Evolutionary conservation across 352 stramenopile genomes (phyloP).

Genomic region (Pythium scleroteichum): DNA sequence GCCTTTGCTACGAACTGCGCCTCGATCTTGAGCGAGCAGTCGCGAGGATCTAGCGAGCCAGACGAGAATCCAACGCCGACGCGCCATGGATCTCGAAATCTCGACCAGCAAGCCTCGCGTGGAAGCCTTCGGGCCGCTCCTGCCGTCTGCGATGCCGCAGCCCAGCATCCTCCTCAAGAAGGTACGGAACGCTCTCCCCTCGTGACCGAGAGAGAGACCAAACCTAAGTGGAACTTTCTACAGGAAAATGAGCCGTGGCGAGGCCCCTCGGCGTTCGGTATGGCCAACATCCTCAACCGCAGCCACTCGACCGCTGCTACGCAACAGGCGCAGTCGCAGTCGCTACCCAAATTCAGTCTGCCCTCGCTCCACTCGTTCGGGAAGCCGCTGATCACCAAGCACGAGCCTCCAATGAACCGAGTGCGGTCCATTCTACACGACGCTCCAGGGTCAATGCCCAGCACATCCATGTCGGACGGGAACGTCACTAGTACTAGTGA

Average conservation of each 20-base stretch:
- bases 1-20: not conserved
- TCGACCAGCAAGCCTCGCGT: constrained; percentile 24
- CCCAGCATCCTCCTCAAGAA: constrained; percentile 26
- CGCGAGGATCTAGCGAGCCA: constrained; percentile 28
- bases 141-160: constrained; percentile 14
- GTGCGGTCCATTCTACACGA: constrained; percentile 45
- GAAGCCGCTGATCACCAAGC: constrained; percentile 62
- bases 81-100: constrained; percentile 34
- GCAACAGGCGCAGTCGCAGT: constrained; percentile 7
- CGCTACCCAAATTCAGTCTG: constrained; percentile 69
- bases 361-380: constrained; percentile 76
- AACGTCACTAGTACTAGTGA: constrained; percentile 26
- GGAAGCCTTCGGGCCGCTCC: constrained; percentile 3
- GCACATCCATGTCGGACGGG: constrained; percentile 21
- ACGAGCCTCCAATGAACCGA: constrained; percentile 35
- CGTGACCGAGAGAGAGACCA: not conserved
- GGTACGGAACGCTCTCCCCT: constrained; percentile 10
- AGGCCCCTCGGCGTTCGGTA: constrained; percentile 63
- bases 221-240: not conserved
- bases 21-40: constrained; percentile 31
- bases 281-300: constrained; percentile 83
- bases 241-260: constrained; percentile 75
- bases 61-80: constrained; percentile 5
- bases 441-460: constrained; percentile 24
- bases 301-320: constrained; percentile 17